phyloP scores from a whole-genome alignment of 2,329 filamentous ascomycete species.

The Penicillium sp. region DNA sequence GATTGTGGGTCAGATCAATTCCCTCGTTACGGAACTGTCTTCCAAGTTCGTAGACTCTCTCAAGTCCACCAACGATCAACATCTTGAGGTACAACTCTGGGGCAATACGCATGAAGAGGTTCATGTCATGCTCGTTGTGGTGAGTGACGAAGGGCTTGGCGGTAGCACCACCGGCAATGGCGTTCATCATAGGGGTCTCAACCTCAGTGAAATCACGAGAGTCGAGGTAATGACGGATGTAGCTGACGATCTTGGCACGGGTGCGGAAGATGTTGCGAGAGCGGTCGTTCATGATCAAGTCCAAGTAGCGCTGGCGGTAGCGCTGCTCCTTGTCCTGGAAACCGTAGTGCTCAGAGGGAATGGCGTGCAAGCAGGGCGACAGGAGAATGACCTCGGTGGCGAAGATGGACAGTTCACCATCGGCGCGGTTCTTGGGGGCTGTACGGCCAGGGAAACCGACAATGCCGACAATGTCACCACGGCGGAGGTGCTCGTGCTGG shows the following conservation, averaged over 20 bases:
- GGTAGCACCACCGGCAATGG: constrained; percentile 91
- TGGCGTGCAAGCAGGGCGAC: constrained; percentile 85
- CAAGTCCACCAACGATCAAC: constrained; percentile 87
- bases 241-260: constrained; percentile 82
- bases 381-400: constrained; percentile 82
- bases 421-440: constrained; percentile 81
- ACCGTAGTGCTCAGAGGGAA: constrained; percentile 83
- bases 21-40: constrained; percentile 95
- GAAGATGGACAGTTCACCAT: constrained; percentile 92
- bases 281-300: constrained; percentile 93
- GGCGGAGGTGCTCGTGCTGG: constrained; percentile 84
- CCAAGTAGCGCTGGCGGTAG: constrained; percentile 89
- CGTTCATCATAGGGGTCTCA: constrained; percentile 96
- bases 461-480: constrained; percentile 91
- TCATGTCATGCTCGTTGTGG: constrained; percentile 94
- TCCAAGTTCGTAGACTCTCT: constrained; percentile 94
- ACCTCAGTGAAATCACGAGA: constrained; percentile 87
- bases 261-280: constrained; percentile 82
- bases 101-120: constrained; percentile 91
- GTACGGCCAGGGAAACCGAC: constrained; percentile 82
- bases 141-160: constrained; percentile 93
- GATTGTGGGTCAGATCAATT: constrained; percentile 92
- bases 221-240: constrained; percentile 87
- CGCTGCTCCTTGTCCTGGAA: constrained; percentile 95
- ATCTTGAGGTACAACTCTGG: constrained; percentile 98